These are phyloP conservation scores for Kodamaea laetipori DNA, from an alignment of 805 yeast species.

Conservation along the genomic window DNA sequence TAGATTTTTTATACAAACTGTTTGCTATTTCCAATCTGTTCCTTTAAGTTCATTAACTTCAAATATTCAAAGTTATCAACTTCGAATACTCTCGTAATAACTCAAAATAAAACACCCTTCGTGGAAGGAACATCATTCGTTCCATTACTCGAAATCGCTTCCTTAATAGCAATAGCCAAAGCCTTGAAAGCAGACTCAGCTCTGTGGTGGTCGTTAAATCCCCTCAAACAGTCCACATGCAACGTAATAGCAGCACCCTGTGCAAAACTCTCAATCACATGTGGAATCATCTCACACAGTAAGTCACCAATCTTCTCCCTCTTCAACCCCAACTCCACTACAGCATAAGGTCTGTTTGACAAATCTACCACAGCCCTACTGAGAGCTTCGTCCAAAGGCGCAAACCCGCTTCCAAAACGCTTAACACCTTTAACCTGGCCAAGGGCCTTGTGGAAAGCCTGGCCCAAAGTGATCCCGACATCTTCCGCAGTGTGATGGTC, in stretches of 20 bases:
- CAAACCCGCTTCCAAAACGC: conserved; percentile 90
- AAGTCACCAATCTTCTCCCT: conserved; percentile 93
- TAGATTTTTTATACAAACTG: too few species aligned
- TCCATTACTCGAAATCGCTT: conserved; percentile 82
- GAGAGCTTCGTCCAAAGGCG: conserved; percentile 95
- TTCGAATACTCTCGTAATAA: neutral
- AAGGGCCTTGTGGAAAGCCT: conserved; percentile 84
- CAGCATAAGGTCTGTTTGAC: conserved; percentile 91
- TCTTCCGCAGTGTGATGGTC: conserved; percentile 98
- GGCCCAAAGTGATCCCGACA: conserved; percentile 88
- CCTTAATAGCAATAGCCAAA: conserved; percentile 86
- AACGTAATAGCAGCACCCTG: conserved; percentile 86
- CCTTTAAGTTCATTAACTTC: too few species aligned
- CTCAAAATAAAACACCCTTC: conserved; percentile 82
- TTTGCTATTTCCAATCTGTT: too few species aligned
- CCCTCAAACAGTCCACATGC: conserved; percentile 93
- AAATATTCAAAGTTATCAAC: too few species aligned
- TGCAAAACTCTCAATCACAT: conserved; percentile 91
- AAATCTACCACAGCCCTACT: conserved; percentile 95
- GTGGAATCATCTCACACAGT: conserved; percentile 97
- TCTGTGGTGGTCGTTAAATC: conserved; percentile 94
- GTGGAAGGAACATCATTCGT: conserved; percentile 92
- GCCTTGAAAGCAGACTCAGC: conserved; percentile 97
- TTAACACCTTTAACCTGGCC: conserved; percentile 90
- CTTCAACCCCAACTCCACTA: conserved; percentile 82